A percentile compares a stretch with the other conserved stretches of the same genome.
These are phyloP conservation scores for Ogataea saltuana DNA, from an alignment of 805 yeast species.

Conservation along the genomic window DNA sequence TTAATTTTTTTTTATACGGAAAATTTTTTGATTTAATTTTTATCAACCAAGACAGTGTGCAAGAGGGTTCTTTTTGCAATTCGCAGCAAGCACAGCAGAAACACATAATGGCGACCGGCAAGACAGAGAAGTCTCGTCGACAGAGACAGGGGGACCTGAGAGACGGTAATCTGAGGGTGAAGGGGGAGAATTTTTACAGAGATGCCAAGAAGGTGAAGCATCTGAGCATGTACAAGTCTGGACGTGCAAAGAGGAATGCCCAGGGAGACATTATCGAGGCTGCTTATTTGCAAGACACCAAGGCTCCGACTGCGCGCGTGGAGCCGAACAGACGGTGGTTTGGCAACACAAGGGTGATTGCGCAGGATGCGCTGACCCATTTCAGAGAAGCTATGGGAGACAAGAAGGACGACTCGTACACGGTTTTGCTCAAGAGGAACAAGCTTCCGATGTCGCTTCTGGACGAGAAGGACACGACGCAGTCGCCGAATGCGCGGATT, in stretches of 20 bases:
- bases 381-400: slow-evolving; percentile 93
- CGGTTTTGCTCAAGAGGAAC: slow-evolving; percentile 83
- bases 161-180: slow-evolving; percentile 89
- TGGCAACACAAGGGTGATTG: slow-evolving; percentile 94
- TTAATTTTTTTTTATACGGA: slow-evolving; percentile 3
- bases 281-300: slow-evolving; percentile 84
- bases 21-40: slow-evolving; percentile 11
- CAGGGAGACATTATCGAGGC: slow-evolving; percentile 85
- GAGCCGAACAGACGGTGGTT: slow-evolving; percentile 98
- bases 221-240: slow-evolving; percentile 90
- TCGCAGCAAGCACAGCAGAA: too few species aligned
- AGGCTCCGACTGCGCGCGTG: slow-evolving; percentile 87
- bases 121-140: slow-evolving; percentile 89
- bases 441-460: slow-evolving; percentile 93
- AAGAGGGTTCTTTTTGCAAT: too few species aligned
- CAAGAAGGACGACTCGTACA: slow-evolving; percentile 76
- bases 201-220: slow-evolving; percentile 92
- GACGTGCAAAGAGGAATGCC: slow-evolving; percentile 83
- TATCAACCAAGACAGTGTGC: too few species aligned
- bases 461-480: slow-evolving; percentile 79
- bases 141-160: slow-evolving; percentile 76
- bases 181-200: slow-evolving; percentile 95
- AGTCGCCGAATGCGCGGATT: slow-evolving; percentile 76
- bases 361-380: slow-evolving; percentile 93
- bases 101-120: slow-evolving; percentile 78